A percentile compares a stretch with the other conserved stretches of the same genome.
These are phyloP conservation scores for Hansenula sp. DNA, from an alignment of 1,139 yeast species.

Conservation along the genomic window DNA sequence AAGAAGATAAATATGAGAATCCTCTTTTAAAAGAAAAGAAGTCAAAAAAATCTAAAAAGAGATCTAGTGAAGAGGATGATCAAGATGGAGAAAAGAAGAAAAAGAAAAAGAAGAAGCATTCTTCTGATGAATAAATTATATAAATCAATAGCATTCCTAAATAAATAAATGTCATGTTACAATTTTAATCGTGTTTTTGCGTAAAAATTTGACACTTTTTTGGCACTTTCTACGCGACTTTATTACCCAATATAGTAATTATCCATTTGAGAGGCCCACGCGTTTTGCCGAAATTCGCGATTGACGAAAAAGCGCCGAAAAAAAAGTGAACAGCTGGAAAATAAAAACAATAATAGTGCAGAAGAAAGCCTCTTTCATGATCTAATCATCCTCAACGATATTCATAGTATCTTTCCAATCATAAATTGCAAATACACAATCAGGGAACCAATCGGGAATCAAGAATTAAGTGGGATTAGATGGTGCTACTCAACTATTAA, in stretches of 20 bases:
- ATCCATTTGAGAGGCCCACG: too few species aligned
- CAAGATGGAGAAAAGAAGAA: slow-evolving; percentile 12
- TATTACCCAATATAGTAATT: too few species aligned
- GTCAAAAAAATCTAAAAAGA: slow-evolving; percentile 22
- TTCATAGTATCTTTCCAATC: background rate
- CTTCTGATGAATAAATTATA: background rate
- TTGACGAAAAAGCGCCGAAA: too few species aligned
- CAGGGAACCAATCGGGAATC: too few species aligned
- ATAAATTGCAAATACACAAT: too few species aligned
- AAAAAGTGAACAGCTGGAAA: slow-evolving; percentile 1
- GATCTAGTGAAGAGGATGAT: slow-evolving; percentile 17
- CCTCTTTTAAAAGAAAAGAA: slow-evolving; percentile 19
- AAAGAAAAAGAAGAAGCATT: slow-evolving; percentile 6
- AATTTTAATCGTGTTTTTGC: too few species aligned
- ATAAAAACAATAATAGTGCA: slow-evolving; percentile 1
- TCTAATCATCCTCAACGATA: background rate
- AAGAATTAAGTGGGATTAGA: too few species aligned
- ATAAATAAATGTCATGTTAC: too few species aligned
- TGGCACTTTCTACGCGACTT: background rate
- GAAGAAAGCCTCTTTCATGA: too few species aligned
- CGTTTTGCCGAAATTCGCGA: too few species aligned
- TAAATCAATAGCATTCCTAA: background rate
- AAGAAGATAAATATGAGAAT: slow-evolving; percentile 50
- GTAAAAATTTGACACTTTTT: background rate
- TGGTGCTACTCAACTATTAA: too few species aligned